Base-by-base conservation (phyloP, 129 eudicot species). In the Flaveria linearis region DNA sequence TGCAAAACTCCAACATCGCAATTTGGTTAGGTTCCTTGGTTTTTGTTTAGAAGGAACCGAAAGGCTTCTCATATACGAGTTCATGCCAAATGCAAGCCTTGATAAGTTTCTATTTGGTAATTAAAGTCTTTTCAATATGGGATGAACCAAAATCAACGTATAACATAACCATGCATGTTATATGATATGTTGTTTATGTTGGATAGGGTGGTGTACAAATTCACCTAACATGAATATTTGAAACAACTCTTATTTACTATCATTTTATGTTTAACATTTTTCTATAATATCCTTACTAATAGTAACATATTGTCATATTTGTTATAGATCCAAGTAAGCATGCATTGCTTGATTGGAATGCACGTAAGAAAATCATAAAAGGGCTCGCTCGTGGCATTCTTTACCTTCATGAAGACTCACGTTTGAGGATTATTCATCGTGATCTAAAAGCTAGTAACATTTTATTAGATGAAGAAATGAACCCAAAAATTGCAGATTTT, bases 361-460 rank as follows among this genome's bases (percentile, higher is more conserved):
- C 0, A 58, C 65, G 65, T 22, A 10, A 23, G n/a, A 58, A 9
- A 23, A 58, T 58, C 10, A 58, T 58, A 58, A 58, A 58, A 23
- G 65, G 65, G 36, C n/a, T 58, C 3, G 65, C 65, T 0, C 65
- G 65, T 26, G 30, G 30, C 4, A 2, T 26, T 26, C 30, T 26
- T 26, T 26, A 26, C 30, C 30, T 26, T 26, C 30, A 83, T 50
- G 74, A 83, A 63, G 86, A 83, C 45, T 83, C 86, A 9, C 78
- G 73, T 7, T 49, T 83, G 63, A 62, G 74, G 61, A 82, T 85
- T 10, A 57, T 85, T 20, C 86, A 82, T 52, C 86, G 82, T 18
- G 86, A 82, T 65, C 39, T 85, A 15, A 85, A 85, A 75, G 83
- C 86, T 9, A 79, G 89, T 72, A 85, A 85, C 25, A 46, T 86